Base-by-base conservation (phyloP, 1,139 yeast species). In the Nakaseomyces delphensis region DNA sequence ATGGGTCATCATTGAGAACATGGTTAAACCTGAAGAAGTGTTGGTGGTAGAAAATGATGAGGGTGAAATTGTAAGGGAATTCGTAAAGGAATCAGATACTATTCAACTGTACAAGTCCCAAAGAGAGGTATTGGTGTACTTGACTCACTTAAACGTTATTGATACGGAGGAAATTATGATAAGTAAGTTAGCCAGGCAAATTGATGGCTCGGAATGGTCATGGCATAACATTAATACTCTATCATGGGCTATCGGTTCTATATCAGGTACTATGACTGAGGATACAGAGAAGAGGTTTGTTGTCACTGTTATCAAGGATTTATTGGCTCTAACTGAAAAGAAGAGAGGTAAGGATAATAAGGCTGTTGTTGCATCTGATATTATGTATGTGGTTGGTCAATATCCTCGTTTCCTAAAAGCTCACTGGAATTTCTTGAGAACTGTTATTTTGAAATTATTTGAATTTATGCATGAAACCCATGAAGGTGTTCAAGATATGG, bases 401-500 rank as follows among this genome's bases (percentile, higher is more conserved):
- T 91, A 91, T 61, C 99, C 99, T 44, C 73, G 99, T 60, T 93
- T 93, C 59, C 73, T 91, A 62, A 89, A 87, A 57, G 97, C 98
- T 8, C 98, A 91, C 64, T 91, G 98, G 98, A 85, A 85, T 64
- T 93, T 91, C 58, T 70, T 93, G 61, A 89, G 89, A 64, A 91
- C 98, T 0, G 99, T 91, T 38, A 91, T 91, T 48, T 83, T 86
- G 67, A 91, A 91, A 65, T 73, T 91, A 56, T 91, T 91, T 66
- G 98, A 93, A 65, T 91, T 91, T 59, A 91, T 91, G 99, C 98
- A 91, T 67, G 99, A 91, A 70, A 87, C 96, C 21, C 98, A 91
- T 64, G 99, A 89, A 65, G 98, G 97, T 67, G 98, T 91, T 49
- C 98, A 91, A 69, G 98, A 91, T 66, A 91, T 91, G 98, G 98